These are phyloP conservation scores for Sphenostylis stenocarpa DNA, from an alignment of 306 rosid species.

Conservation along the genomic window DNA sequence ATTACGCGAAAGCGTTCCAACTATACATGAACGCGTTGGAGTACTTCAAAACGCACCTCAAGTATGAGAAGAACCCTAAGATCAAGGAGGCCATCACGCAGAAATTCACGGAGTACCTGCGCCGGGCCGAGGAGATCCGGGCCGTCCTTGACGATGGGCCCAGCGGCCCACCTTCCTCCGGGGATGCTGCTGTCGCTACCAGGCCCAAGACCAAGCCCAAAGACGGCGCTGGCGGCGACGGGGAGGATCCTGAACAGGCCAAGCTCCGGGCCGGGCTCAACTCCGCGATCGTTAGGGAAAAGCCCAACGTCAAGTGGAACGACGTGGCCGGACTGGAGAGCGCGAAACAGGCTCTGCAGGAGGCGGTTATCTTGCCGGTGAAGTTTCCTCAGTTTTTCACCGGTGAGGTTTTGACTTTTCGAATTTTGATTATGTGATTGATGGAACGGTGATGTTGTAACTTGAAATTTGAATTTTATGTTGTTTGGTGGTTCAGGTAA, in stretches of 20 bases:
- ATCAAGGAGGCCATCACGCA: conserved; percentile 93
- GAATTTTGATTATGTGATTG: not conserved
- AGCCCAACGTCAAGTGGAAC: conserved; percentile 94
- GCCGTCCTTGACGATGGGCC: conserved; percentile 92
- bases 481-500: conserved; percentile 54
- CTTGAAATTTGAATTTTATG: not conserved
- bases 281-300: conserved; percentile 91
- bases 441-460: not conserved
- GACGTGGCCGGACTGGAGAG: conserved; percentile 98
- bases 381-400: conserved; percentile 97
- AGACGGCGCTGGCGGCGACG: conserved; percentile 75
- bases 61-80: conserved; percentile 97
- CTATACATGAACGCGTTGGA: conserved; percentile 95
- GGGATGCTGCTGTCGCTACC: conserved; percentile 88
- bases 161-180: conserved; percentile 50
- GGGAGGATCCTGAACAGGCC: conserved; percentile 88
- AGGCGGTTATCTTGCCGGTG: conserved; percentile 93
- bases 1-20: conserved; percentile 89
- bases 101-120: conserved; percentile 92
- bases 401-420: conserved; percentile 43
- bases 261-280: conserved; percentile 88
- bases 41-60: conserved; percentile 90
- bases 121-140: conserved; percentile 99
- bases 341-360: conserved; percentile 94
- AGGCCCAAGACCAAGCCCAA: conserved; percentile 90